Base-by-base conservation (phyloP, 768 basidiomycete species). In the Lepiota subincarnata region DNA sequence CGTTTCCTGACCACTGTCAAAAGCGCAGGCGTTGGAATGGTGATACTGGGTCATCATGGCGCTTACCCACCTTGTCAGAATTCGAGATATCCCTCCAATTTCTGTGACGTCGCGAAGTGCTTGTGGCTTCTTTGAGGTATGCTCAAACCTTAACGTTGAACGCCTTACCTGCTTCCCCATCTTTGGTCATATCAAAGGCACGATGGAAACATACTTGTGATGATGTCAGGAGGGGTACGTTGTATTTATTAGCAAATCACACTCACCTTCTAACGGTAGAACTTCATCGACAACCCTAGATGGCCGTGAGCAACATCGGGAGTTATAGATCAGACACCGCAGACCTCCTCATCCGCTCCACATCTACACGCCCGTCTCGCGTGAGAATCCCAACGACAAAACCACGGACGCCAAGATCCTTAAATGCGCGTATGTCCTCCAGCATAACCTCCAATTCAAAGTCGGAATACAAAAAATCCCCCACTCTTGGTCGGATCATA, bases 401-500 rank as follows among this genome's bases (percentile, higher is more conserved):
- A 12, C 90, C 87, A 42, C 75, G 73, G 16, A 84, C 76, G 8
- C 76, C 79, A 46, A 74, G 64, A 22, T 73, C 66, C 60, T 81
- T 87, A 70, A 88, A 86, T 14, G 72, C 57, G 8, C 66, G 70
- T 43, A 90, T 83, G 61, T 93, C 92, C 62, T 84, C 82, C 28
- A 82, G 60, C 85, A 93, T 93, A 47, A 89, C 81, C 10, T 75
- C 72, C 4, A 90, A 53, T 64, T 94, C 92, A 6, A 69, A 67
- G 7, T 78, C 66, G 2, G 83, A 77, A 65, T 92, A 94, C 3
- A 84, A 63, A 65, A 94, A 93, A 64, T 91, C 89, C 0, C 92
- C 92, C 2, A 76, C 71, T 24, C 91, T 78, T 8, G 91, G 89
- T 34, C 91, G 80, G 53, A 93, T 74, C 88, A 94, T 91, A 19